Base-by-base conservation (phyloP, 371 early-diverging fungal species). In the Cokeromyces recurvatus region DNA sequence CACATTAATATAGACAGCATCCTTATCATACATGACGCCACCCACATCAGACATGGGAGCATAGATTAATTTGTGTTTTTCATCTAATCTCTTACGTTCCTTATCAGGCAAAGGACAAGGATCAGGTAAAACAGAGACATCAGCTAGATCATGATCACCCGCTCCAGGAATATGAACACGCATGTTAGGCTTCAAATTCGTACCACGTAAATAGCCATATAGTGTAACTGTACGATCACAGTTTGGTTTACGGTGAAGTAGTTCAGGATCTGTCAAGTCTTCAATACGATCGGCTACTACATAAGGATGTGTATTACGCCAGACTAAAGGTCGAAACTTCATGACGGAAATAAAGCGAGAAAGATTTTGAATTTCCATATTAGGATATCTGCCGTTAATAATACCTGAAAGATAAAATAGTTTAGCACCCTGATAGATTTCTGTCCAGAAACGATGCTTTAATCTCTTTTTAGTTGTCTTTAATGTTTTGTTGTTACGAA, bases 21-120 rank as follows among this genome's bases (percentile, higher is more conserved):
- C 98, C 62, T 94, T 95, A 69, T 98, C 98, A 69, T 94, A 96
- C 82, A 95, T 83, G 54, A 98, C 90, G 38, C 98, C 98, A 56
- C 92, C 94, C 6, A 98, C 91, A 56, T 96, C 96, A 0, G 94
- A 89, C 94, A 95, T 95, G 31, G 98, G 98, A n/a, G 97, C 98
- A 57, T 96, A 96, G 24, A 97, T 87, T 34, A 95, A 77, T 68
- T 94, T 95, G 55, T 92, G 86, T 58, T 94, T 91, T 56, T 95
- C 95, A 59, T 84, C 87, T 57, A 97, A 62, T 2, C 85, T 75
- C 65, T 89, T 92, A 36, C 91, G 82, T 51, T 85, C 89, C 68
- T 92, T 94, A 47, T 92, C 94, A 9, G 95, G 95, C 3, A 95
- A 71, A 12, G 97, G 93, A 53, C 96, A 96, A 11, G 98, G 97